Percentiles rank a stretch among this genome's conserved stretches.
These are phyloP conservation scores for Xerocomus spinulosus DNA, from an alignment of 768 basidiomycete genomes.

Conservation along the genomic window DNA sequence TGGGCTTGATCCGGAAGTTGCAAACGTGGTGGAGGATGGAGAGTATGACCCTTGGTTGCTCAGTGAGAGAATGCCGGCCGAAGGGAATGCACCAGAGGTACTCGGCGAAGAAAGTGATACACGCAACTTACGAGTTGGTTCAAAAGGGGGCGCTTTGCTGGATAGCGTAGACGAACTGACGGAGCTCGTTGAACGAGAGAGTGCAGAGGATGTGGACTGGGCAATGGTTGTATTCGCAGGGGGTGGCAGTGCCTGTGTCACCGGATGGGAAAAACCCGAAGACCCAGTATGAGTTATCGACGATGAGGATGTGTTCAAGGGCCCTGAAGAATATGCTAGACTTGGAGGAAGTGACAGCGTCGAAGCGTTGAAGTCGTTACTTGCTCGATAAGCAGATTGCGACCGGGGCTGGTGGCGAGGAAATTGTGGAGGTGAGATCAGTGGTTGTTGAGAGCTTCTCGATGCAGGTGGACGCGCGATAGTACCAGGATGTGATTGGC, in stretches of 20 bases:
- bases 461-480: conserved; percentile 23
- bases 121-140: conserved; percentile 37
- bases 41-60: conserved; percentile 16
- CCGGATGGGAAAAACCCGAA: conserved; percentile 11
- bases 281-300: conserved; percentile 17
- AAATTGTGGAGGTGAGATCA: conserved; percentile 26
- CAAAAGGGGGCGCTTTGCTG: conserved; percentile 51
- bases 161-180: conserved; percentile 41
- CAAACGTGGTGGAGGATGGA: conserved; percentile 12
- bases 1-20: conserved; percentile 8
- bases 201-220: conserved; percentile 19
- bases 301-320: conserved; percentile 10
- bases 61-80: conserved; percentile 10
- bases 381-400: conserved; percentile 20
- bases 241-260: conserved; percentile 11
- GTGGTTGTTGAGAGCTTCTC: conserved; percentile 11
- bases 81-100: conserved; percentile 13
- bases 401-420: conserved; percentile 27
- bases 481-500: conserved; percentile 27
- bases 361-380: conserved; percentile 10
- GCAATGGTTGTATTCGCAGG: conserved; percentile 15
- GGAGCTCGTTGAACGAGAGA: conserved; percentile 29
- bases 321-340: conserved; percentile 10
- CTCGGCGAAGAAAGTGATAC: conserved; percentile 20
- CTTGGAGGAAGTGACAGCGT: conserved; percentile 17